Evolutionary conservation across 768 basidiomycete species (phyloP), one percentile per base, ranked within the genome.

Genomic region (Leccinum variicolor): DNA sequence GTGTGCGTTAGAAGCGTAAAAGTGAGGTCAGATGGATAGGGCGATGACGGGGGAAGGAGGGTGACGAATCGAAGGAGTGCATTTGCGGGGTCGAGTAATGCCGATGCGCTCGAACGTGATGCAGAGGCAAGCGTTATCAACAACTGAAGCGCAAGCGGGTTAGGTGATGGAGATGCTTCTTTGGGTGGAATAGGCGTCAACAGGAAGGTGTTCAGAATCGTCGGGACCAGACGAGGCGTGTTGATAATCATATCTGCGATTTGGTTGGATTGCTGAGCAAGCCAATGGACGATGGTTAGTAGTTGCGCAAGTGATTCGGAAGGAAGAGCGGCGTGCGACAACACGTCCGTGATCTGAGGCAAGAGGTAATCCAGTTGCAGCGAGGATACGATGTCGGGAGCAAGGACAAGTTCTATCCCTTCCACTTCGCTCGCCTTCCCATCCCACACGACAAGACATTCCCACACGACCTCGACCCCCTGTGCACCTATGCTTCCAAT

Each of bases 401-500:
- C 70, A 50, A 61, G 58, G 33, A 7, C 26, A 39, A 64, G 66
- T 43, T 90, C 87, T 7, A 85, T 75, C 3, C 79, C 81, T 21
- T 75, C 76, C 9, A 73, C 17, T 3, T 60, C 63, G 3, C 50
- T 55, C 36, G 55, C 29, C 19, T 70, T 13, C 63, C 25, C 60
- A 57, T 86, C 78, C 86, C 87, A 90, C n/a, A 76, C 80, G 1
- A 87, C 89, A 25, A 89, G 67, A 53, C 85, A 86, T 57, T 84
- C 82, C 89, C 90, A 92, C 21, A 89, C 71, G 4, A 90, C 78
- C 57, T 90, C 87, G 8, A 90, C 77, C 0, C 89, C 90, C 11
- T 77, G 78, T 4, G 80, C 80, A 7, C 87, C 89, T 10, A 90
- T 77, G 58, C 81, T 83, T 4, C 89, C 90, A 19, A 79, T 77